phyloP scores from a whole-genome alignment of 2,329 filamentous ascomycete genomes.

The Penicillium italicum region DNA sequence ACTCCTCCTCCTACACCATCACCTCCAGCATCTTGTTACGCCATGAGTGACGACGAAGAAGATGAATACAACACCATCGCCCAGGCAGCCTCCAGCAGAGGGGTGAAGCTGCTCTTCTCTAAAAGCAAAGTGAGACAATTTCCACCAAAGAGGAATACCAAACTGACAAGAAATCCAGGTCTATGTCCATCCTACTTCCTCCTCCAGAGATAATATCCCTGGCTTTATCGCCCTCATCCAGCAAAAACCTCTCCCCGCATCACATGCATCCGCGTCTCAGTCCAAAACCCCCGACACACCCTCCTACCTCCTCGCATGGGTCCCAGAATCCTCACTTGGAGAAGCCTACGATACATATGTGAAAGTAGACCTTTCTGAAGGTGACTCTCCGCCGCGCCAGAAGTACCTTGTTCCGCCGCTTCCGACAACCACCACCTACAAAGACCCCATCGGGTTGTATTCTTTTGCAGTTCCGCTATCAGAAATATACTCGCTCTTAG shows the following conservation, averaged over 20 bases:
- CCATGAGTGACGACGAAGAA: conserved; percentile 94
- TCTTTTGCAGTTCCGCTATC: conserved; percentile 88
- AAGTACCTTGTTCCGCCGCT: conserved; percentile 88
- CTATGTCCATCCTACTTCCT: conserved; percentile 91
- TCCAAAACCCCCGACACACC: conserved; percentile 52
- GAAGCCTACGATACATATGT: conserved; percentile 86
- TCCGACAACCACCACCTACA: conserved; percentile 75
- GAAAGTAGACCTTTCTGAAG: conserved; percentile 86
- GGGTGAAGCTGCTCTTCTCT: conserved; percentile 89
- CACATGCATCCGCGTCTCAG: conserved; percentile 39
- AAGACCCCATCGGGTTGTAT: conserved; percentile 70
- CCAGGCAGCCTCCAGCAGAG: conserved; percentile 69
- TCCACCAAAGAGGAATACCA: background rate
- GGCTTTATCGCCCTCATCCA: conserved; percentile 92
- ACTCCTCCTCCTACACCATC: conserved; percentile 55
- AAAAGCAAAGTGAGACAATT: conserved; percentile 77
- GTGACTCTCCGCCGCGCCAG: conserved; percentile 75
- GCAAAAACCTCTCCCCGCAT: conserved; percentile 61
- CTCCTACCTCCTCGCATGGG: conserved; percentile 84
- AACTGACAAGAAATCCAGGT: conserved; percentile 55
- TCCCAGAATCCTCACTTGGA: conserved; percentile 83
- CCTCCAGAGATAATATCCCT: conserved; percentile 89
- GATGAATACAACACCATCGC: conserved; percentile 92
- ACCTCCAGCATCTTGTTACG: conserved; percentile 85
- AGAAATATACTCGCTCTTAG: conserved; percentile 83